phyloP scores from a whole-genome alignment of 306 rosid species.

The Chamaecrista fasciculata region DNA sequence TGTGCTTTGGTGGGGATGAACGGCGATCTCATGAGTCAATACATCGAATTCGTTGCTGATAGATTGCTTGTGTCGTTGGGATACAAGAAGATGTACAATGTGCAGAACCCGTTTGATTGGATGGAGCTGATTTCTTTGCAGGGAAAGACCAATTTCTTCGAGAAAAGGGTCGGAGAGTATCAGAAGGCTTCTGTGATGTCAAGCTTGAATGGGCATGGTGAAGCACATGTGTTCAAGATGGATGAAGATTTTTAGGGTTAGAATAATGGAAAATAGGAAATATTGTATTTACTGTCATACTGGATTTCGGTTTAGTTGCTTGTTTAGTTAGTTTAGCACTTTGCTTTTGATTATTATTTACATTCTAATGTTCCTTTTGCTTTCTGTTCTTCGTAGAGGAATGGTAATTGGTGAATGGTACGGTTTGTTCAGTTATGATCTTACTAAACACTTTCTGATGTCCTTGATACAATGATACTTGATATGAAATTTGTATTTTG shows the following conservation, averaged over 20 bases:
- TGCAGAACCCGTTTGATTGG: conserved; percentile 82
- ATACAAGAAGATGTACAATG: conserved; percentile 54
- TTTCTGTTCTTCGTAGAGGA: no score
- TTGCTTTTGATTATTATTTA: no score
- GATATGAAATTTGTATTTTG: no score
- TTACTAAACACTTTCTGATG: no score
- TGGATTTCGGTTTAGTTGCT: no score
- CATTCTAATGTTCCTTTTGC: no score
- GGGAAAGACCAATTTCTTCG: conserved; percentile 88
- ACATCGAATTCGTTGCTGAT: conserved; percentile 86
- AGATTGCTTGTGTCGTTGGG: conserved; percentile 65
- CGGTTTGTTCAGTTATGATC: no score
- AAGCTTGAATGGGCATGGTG: conserved; percentile 40
- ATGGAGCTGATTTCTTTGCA: conserved; percentile 93
- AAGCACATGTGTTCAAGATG: conserved; percentile 54
- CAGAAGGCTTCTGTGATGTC: conserved; percentile 84
- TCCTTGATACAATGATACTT: no score
- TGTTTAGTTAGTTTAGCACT: no score
- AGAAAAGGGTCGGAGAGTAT: conserved; percentile 83
- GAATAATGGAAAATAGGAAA: no score
- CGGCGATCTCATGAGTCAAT: conserved; percentile 64
- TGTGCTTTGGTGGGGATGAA: conserved; percentile 90
- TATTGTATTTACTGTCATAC: no score
- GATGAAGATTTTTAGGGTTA: conserved; percentile 75
- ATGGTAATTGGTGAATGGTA: no score